These are phyloP conservation scores for Aegle marmelos DNA, from an alignment of 345 rosid genomes.

Conservation along the genomic window DNA sequence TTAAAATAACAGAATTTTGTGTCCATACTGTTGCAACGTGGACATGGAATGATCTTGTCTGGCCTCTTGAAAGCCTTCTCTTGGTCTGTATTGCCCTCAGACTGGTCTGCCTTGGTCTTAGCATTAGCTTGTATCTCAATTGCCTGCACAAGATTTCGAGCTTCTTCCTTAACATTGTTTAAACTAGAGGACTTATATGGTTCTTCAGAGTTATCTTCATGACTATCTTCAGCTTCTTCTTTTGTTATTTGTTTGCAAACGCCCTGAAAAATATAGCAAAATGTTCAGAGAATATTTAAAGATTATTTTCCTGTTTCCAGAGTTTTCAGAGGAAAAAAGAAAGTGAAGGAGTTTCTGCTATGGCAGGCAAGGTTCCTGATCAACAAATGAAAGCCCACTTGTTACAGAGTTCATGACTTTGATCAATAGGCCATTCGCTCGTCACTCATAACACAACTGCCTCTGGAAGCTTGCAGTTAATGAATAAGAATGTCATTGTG, in stretches of 20 bases:
- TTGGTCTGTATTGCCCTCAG: slow-evolving; percentile 27
- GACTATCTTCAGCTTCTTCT: slow-evolving; percentile 16
- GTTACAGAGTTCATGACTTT: too few relatives aligned
- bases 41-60: slow-evolving; percentile 70
- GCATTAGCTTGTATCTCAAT: slow-evolving; percentile 23
- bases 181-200: slow-evolving; percentile 16
- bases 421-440: too few relatives aligned
- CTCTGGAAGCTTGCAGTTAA: too few relatives aligned
- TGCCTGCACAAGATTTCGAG: slow-evolving; percentile 2
- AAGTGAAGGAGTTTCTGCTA: neutral
- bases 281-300: neutral
- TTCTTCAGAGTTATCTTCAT: slow-evolving; percentile 14
- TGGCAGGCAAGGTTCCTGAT: too few relatives aligned
- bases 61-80: slow-evolving; percentile 61
- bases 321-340: neutral
- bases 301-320: neutral
- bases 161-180: slow-evolving; percentile 20
- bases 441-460: too few relatives aligned
- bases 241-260: slow-evolving; percentile 18
- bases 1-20: slow-evolving; percentile 82
- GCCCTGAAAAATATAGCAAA: slow-evolving; percentile 26
- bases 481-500: neutral
- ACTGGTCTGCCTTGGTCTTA: slow-evolving; percentile 28
- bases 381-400: too few relatives aligned
- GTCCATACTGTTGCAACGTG: slow-evolving; percentile 72